Evolutionary conservation across 345 rosid genomes (phyloP), one percentile per base, ranked within the genome.

Genomic region (Mercurialis annua): DNA sequence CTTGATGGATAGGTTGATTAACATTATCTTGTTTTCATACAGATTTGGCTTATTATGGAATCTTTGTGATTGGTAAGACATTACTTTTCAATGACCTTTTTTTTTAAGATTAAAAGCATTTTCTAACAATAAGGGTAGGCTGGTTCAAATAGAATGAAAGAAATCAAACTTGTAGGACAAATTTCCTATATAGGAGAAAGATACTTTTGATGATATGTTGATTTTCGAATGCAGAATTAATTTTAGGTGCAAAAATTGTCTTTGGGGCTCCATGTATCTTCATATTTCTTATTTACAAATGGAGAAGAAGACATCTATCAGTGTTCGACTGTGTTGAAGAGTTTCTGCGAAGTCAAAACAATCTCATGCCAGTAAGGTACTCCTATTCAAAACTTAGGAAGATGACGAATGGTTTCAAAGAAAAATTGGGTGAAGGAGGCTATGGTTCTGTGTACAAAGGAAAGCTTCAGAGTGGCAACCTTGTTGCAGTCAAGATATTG

Each of bases 261-360:
- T 42, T 18, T 16, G 69, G 36, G 18, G 36, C 33, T 8, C 56
- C 49, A 0, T 34, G 30, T 23, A 60, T 65, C 34, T 33, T 65
- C 20, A 38, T 42, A 18, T 40, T 63, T 26, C n/a, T 65, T 34
- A 12, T 64, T n/a, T 64, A 64, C 27, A 48, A 34, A 64, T 64
- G 68, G 68, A 42, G 44, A 30, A 53, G 69, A 50, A 51, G 60
- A 34, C 69, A 65, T 65, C 10, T 34, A 53, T 65, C 69, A n/a
- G 42, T 54, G 51, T 66, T 52, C 54, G 60, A 40, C 36, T 15
- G 34, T 20, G 34, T 66, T n/a, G 62, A 66, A 54, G 62, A 66
- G 20, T 66, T 66, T 43, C 62, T 66, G 5, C 62, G 30, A 24
- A 42, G 27, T 55, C 61, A 54, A 1, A 55, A 40, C 24, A 68